These are phyloP conservation scores for Brassica incana DNA, from an alignment of 345 rosid species.

Conservation along the genomic window DNA sequence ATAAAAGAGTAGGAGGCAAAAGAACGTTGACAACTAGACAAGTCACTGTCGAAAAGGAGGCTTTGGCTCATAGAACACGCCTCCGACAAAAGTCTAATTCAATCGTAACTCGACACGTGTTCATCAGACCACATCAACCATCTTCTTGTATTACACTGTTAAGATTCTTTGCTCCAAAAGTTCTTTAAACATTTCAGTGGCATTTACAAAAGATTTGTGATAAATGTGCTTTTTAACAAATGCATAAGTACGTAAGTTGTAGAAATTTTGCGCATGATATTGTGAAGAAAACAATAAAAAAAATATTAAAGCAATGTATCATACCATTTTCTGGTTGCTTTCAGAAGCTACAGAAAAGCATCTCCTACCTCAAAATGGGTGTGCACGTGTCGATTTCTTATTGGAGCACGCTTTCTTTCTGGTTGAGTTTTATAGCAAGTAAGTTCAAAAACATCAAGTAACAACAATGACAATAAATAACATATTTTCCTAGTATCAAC, in stretches of 20 bases:
- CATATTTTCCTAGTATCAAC: neutral
- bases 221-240: neutral
- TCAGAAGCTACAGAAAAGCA: conserved; percentile 49
- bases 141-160: conserved; percentile 31
- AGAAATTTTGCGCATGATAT: conserved; percentile 7
- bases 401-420: conserved; percentile 8
- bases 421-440: neutral
- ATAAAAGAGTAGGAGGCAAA: conserved; percentile 3
- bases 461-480: neutral
- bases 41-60: conserved; percentile 32
- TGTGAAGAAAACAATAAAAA: neutral
- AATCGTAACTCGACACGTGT: conserved; percentile 34
- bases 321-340: conserved; percentile 37
- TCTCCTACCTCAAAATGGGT: conserved; percentile 51
- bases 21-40: conserved; percentile 32
- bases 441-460: neutral
- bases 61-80: conserved; percentile 33
- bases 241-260: neutral
- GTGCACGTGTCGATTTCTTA: conserved; percentile 39
- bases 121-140: conserved; percentile 23
- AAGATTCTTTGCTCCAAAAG: neutral
- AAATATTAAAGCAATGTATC: conserved; percentile 22
- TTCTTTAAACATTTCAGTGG: neutral
- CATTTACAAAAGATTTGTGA: neutral
- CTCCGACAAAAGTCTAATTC: conserved; percentile 16